A percentile compares a stretch with the other conserved stretches of the same genome.
Evolutionary conservation across 225 moss, liverwort and hornwort genomes (phyloP).

Genomic region (Rhytidiadelphus loreus): DNA sequence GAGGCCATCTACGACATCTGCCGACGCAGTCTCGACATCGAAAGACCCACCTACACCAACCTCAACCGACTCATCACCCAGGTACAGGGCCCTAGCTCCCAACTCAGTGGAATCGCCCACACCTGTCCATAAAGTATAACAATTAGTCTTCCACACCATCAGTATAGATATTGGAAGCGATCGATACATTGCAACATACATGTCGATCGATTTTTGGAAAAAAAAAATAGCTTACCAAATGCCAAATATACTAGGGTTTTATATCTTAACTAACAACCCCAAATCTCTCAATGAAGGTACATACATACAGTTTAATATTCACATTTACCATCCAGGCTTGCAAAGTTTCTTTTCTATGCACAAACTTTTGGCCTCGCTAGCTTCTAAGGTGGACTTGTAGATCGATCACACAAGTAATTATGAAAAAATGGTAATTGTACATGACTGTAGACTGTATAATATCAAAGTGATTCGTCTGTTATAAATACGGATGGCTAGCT

Average conservation of each 20-base stretch:
- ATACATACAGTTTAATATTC: neutral
- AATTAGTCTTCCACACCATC: neutral
- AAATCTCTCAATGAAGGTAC: neutral
- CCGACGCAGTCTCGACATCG: neutral
- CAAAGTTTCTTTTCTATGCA: neutral
- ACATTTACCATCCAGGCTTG: neutral
- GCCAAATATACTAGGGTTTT: too few species aligned
- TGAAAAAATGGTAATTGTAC: neutral
- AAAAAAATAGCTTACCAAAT: neutral
- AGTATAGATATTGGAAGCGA: neutral
- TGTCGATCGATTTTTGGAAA: neutral
- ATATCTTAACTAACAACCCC: neutral
- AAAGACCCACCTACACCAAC: neutral
- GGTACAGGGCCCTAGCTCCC: neutral
- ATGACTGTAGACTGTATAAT: neutral
- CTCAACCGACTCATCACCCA: neutral
- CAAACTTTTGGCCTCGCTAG: neutral
- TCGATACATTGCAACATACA: neutral
- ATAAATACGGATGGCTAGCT: neutral
- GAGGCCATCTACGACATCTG: slow-evolving; percentile 48
- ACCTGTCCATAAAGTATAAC: neutral
- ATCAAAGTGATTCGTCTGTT: neutral
- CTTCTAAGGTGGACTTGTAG: neutral
- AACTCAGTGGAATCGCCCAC: neutral
- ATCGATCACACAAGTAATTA: neutral